phyloP scores from a whole-genome alignment of 129 eudicot genomes.

The sunflower (Helianthus annuus) region HanXRQr2.0-SUNRISE NC_035448.2:107486909-107487408 shows the following conservation, averaged over 20 bases:
- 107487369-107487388: too few relatives aligned
- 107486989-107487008: background rate
- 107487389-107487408: too few relatives aligned
- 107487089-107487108: conserved; percentile 72
- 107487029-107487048: background rate
- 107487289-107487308: too few relatives aligned
- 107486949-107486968: background rate
- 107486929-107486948: background rate
- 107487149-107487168: conserved; percentile 60
- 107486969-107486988: background rate
- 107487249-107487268: conserved; percentile 4
- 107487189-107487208: conserved; percentile 40
- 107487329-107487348: too few relatives aligned
- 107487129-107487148: conserved; percentile 54
- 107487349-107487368: too few relatives aligned
- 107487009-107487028: background rate
- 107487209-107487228: conserved; percentile 57
- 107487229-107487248: conserved; percentile 15
- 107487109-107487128: conserved; percentile 59
- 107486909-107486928: background rate
- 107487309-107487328: too few relatives aligned
- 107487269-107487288: background rate
- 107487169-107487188: conserved; percentile 53
- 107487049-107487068: background rate
- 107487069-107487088: conserved; percentile 18